Conservation (phyloP, 202 grass and related monocot genomes). For the Panicum hallii region DNA sequence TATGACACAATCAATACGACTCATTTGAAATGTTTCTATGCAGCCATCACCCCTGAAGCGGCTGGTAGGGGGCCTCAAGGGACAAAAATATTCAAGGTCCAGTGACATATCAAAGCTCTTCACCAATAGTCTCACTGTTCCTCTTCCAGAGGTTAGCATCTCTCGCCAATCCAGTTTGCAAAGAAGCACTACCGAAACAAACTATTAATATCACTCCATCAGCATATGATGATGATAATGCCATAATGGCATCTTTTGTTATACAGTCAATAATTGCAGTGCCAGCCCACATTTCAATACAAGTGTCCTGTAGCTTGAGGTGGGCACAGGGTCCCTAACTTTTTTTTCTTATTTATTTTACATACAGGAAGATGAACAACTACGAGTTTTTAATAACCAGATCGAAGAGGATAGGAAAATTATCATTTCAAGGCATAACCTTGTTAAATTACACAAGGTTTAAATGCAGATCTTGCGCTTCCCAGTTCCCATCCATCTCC, state of each 20-base stretch:
- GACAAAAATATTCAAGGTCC: slow-evolving; percentile 59
- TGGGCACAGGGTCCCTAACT: not conserved
- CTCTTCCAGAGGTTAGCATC: slow-evolving; percentile 76
- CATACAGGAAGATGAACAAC: slow-evolving; percentile 79
- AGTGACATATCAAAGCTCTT: slow-evolving; percentile 78
- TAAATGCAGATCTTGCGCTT: slow-evolving; percentile 39
- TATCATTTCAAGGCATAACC: slow-evolving; percentile 93
- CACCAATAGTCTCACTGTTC: slow-evolving; percentile 75
- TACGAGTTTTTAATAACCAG: slow-evolving; percentile 83
- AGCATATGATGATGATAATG: slow-evolving; percentile 27
- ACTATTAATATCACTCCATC: slow-evolving; percentile 17
- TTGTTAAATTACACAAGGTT: slow-evolving; percentile 95
- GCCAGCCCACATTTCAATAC: slow-evolving; percentile 15
- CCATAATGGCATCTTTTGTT: slow-evolving; percentile 27
- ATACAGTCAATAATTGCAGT: slow-evolving; percentile 14
- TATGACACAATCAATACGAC: slow-evolving; percentile 6
- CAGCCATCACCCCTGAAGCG: slow-evolving; percentile 88
- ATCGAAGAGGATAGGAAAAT: slow-evolving; percentile 97
- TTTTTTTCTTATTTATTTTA: slow-evolving; percentile 44
- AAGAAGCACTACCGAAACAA: slow-evolving; percentile 26
- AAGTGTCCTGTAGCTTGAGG: slow-evolving; percentile 32
- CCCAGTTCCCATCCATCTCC: slow-evolving; percentile 13
- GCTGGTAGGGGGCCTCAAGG: slow-evolving; percentile 67
- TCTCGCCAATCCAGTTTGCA: slow-evolving; percentile 18
- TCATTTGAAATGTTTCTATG: slow-evolving; percentile 50